Percentiles rank a stretch among this genome's conserved stretches.
Conservation (phyloP, 2,329 filamentous ascomycete species). For the Metarhizium rileyi region DNA sequence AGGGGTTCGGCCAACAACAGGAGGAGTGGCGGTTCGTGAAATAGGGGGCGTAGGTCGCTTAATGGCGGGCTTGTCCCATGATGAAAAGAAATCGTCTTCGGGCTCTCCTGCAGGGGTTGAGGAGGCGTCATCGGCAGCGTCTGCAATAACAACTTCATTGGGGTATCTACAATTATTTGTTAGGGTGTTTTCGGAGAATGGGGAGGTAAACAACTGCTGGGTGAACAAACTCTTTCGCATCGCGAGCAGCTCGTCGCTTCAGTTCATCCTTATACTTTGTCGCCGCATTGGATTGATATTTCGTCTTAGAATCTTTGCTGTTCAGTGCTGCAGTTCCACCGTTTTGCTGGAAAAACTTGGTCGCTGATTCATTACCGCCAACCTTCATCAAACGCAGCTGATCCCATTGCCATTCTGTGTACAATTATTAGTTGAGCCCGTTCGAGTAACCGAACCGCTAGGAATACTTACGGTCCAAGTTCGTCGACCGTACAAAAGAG, state of each 20-base stretch:
- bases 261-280: slow-evolving; percentile 98
- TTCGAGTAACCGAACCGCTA: background rate
- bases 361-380: slow-evolving; percentile 93
- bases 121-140: slow-evolving; percentile 57
- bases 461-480: slow-evolving; percentile 76
- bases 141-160: slow-evolving; percentile 74
- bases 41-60: slow-evolving; percentile 92
- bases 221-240: slow-evolving; percentile 66
- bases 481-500: slow-evolving; percentile 96
- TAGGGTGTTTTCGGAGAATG: slow-evolving; percentile 9
- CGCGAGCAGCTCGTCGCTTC: slow-evolving; percentile 71
- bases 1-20: slow-evolving; percentile 66
- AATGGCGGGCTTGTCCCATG: slow-evolving; percentile 96
- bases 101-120: slow-evolving; percentile 73
- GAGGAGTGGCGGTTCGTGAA: slow-evolving; percentile 80
- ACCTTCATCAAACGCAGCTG: slow-evolving; percentile 97
- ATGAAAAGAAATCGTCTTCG: slow-evolving; percentile 97
- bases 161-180: slow-evolving; percentile 53
- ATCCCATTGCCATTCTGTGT: slow-evolving; percentile 92
- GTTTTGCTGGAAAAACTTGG: slow-evolving; percentile 96
- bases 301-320: slow-evolving; percentile 94
- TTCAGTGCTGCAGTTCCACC: slow-evolving; percentile 87
- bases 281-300: slow-evolving; percentile 89
- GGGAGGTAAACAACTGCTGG: background rate
- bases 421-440: slow-evolving; percentile 10